Evolutionary conservation across 2,329 filamentous ascomycete species (phyloP).

Genomic region (Trichophyton schoenleinii): DNA sequence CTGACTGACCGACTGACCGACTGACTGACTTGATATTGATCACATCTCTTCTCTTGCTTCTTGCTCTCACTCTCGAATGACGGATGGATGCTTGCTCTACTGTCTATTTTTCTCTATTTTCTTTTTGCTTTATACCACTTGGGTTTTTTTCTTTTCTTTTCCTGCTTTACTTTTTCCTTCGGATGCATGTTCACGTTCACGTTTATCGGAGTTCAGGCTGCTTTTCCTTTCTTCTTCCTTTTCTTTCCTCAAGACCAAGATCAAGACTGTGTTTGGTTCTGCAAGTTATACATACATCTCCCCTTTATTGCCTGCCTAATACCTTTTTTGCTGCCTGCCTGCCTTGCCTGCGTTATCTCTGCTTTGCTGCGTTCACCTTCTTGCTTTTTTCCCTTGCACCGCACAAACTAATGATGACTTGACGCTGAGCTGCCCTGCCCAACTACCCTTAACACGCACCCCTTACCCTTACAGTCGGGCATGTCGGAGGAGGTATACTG

Average conservation of each 20-base stretch:
- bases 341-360: neutral
- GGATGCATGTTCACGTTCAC: neutral
- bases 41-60: neutral
- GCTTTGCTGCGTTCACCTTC: neutral
- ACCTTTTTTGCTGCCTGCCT: neutral
- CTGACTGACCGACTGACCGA: neutral
- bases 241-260: neutral
- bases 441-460: too few relatives aligned
- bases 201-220: neutral
- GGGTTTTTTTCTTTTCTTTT: neutral
- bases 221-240: neutral
- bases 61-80: neutral
- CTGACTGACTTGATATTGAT: neutral
- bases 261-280: neutral
- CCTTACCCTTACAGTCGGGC: neutral
- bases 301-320: neutral
- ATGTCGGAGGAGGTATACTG: constrained; percentile 3
- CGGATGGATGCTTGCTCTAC: neutral
- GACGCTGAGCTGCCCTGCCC: neutral
- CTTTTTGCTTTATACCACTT: neutral
- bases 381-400: neutral
- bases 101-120: neutral
- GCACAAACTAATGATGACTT: neutral
- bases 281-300: neutral
- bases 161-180: neutral